phyloP scores from a whole-genome alignment of 345 rosid species.

The Euclidium syriacum region DNA sequence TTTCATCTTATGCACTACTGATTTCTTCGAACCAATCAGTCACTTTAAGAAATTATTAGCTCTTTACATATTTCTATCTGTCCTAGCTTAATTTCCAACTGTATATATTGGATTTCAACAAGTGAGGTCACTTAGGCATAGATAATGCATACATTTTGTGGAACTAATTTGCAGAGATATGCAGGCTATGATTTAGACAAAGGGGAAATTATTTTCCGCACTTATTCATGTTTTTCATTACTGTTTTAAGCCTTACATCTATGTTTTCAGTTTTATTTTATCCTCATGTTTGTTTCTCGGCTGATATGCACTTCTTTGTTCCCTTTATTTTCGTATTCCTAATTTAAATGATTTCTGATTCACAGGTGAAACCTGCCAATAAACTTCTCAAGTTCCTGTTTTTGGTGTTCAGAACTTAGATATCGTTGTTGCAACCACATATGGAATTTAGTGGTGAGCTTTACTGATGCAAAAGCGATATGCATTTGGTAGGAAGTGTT shows the following conservation, averaged over 20 bases:
- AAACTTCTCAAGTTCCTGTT: constrained; percentile 86
- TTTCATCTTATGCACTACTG: not conserved
- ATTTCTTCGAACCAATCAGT: not conserved
- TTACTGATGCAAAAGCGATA: not conserved
- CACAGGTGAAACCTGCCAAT: constrained; percentile 89
- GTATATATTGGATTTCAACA: too few species aligned
- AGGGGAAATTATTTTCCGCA: not conserved
- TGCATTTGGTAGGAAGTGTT: not conserved
- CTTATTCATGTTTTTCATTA: not conserved
- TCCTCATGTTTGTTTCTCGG: constrained; percentile 6
- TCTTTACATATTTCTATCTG: not conserved
- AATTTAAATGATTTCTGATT: not conserved
- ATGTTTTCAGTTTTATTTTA: not conserved
- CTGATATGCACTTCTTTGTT: constrained; percentile 10
- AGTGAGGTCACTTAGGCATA: not conserved
- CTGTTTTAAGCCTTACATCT: too few species aligned
- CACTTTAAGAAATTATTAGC: not conserved
- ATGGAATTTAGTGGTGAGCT: constrained; percentile 85
- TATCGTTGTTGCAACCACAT: constrained; percentile 87
- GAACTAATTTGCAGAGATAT: not conserved
- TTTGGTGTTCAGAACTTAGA: constrained; percentile 89
- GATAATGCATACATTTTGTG: not conserved
- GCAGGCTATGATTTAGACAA: not conserved
- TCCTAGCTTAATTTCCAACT: too few species aligned
- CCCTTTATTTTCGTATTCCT: not conserved